Evolutionary conservation across 2,329 filamentous ascomycete species (phyloP), one percentile per base, ranked within the genome.

Genomic region (Xylariaceae sp.): DNA sequence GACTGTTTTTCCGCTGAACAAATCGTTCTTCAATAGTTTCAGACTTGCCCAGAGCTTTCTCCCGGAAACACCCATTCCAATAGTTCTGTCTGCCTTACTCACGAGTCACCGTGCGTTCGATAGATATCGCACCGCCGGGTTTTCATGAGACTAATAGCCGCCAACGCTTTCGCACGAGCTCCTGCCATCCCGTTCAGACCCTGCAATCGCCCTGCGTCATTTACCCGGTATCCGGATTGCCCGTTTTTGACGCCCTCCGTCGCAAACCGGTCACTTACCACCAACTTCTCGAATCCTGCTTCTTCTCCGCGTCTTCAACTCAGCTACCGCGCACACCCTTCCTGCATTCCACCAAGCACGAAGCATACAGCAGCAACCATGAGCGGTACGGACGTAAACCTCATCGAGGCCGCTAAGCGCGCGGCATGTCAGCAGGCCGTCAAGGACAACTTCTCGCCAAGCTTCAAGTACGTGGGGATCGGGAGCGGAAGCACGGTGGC

Each of bases 391-490:
- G 54, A 60, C 44, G 51, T 44, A 19, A 54, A 46, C 55, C 73
- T 80, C 26, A 74, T 91, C 62, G 88, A 92, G 71, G 75, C 79
- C 37, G 87, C 89, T 58, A 94, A 94, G 73, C 82, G 84, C 65
- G 79, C 82, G 42, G 89, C 89, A 50, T 89, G 88, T 60, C 84
- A 80, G 71, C 83, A 81, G 63, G 89, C 89, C 83, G 66, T 76
- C 77, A 53, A 77, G 79, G 42, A 72, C 74, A 81, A 82, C 74
- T 90, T 87, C 55, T 88, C 88, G 56, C 88, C 86, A 64, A 90
- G 87, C 26, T 89, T 94, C 60, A 83, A 91, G 65, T 91, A 92
- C 71, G 88, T 92, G 47, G 89, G 89, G 63, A 92, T 94, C 71
- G 89, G 89, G 60, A 89, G 86, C 53, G 89, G 89, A 56, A 89